Evolutionary conservation across 208 protist species (phyloP), one percentile per base, ranked within the genome.

Genomic region (Angomonas deanei): DNA sequence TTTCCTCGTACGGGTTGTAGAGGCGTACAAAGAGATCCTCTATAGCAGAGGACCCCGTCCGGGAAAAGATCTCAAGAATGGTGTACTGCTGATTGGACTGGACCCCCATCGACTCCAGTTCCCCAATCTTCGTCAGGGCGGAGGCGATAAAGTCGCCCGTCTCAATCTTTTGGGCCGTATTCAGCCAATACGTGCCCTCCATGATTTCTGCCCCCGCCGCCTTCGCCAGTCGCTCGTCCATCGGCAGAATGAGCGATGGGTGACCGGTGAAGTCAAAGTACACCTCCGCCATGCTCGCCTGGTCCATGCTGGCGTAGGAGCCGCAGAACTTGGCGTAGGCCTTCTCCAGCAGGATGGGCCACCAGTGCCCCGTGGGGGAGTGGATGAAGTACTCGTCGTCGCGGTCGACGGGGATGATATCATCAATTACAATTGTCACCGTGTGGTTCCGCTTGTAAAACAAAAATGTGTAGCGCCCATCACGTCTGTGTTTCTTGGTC

Each of bases 251-350:
- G 3, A 83, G 63, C 31, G 92, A 84, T 15, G 88, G 86, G 36
- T 77, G 66, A 30, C 89, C 89, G 0, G 89, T 92, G 53, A 96
- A 39, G 58, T 96, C 89, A 32, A 86, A 78, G 27, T 91, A 79
- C 1, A 80, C 76, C 69, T 96, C 86, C 49, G 69, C 70, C 15
- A 84, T 62, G 11, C 74, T 91, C 62, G 84, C 89, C 34, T 81
- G 78, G n/a, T 91, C 82, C 13, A 96, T 63, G 21, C 77, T 60
- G 33, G 74, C 72, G 74, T 92, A 96, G 23, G 55, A 61, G 36
- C 60, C 74, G 76, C 89, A 87, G 72, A 96, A 91, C 70, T 96
- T 96, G 42, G 89, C 89, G 70, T 96, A 96, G 36, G 89, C 89
- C 78, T 96, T 96, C 74, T 96, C 86, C 59, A 96, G 74, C 67